Conservation (phyloP, 202 grass and related monocot species). For the Panicum virgatum region DNA sequence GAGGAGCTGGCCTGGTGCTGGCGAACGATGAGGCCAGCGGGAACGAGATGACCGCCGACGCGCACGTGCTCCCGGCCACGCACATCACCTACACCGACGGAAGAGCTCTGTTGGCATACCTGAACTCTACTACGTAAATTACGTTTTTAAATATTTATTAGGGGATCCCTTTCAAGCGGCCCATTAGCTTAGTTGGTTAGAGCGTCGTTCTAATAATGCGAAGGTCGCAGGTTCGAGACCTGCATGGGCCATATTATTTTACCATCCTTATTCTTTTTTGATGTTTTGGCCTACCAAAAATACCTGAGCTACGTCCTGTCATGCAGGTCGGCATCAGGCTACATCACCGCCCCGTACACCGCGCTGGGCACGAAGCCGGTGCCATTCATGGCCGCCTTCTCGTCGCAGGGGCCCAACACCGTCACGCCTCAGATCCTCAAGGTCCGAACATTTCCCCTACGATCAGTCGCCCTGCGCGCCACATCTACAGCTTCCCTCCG, state of each 20-base stretch:
- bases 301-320: background rate
- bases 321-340: conserved; percentile 50
- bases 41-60: conserved; percentile 83
- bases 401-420: conserved; percentile 74
- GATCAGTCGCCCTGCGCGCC: background rate
- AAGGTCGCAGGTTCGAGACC: conserved; percentile 91
- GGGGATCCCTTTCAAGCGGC: accelerated
- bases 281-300: background rate
- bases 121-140: conserved; percentile 49
- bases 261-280: background rate
- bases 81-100: conserved; percentile 72
- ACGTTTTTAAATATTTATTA: accelerated
- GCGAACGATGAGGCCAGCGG: conserved; percentile 63
- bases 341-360: conserved; percentile 61
- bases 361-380: conserved; percentile 67
- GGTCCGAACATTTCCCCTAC: conserved; percentile 14
- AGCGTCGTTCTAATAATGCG: conserved; percentile 84
- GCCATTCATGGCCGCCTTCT: conserved; percentile 96
- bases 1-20: conserved; percentile 66
- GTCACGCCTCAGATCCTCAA: conserved; percentile 85
- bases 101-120: conserved; percentile 32
- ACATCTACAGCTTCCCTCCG: background rate
- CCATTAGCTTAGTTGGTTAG: conserved; percentile 90
- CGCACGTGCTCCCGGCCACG: conserved; percentile 87
- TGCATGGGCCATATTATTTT: conserved; percentile 58